Evolutionary conservation across 352 stramenopile genomes (phyloP).

Genomic region (Phytophthora hibernalis): DNA sequence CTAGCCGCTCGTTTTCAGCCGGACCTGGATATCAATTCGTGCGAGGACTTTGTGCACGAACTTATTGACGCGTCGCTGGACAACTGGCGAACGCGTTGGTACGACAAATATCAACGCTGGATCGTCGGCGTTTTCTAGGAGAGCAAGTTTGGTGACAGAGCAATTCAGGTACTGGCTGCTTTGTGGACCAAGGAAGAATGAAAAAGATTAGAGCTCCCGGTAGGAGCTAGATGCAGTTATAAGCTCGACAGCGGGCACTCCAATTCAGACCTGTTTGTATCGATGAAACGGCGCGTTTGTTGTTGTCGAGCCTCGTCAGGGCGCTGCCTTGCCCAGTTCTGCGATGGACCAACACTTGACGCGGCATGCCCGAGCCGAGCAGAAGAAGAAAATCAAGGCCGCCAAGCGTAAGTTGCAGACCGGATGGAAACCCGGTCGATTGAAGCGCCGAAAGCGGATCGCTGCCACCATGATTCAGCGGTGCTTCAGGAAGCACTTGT

Average conservation of each 20-base stretch:
- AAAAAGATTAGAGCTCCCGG: slow-evolving; percentile 21
- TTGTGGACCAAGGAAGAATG: slow-evolving; percentile 4
- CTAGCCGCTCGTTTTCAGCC: slow-evolving; percentile 94
- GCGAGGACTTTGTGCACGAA: slow-evolving; percentile 95
- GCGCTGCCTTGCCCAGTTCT: slow-evolving; percentile 13
- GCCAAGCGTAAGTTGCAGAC: slow-evolving; percentile 59
- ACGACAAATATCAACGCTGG: slow-evolving; percentile 96
- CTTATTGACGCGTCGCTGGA: slow-evolving; percentile 96
- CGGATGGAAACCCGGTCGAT: slow-evolving; percentile 53
- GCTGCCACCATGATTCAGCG: slow-evolving; percentile 80
- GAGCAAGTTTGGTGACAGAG: slow-evolving; percentile 1
- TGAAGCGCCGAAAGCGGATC: slow-evolving; percentile 48
- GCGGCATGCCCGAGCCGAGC: slow-evolving; percentile 20
- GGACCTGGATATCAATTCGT: slow-evolving; percentile 94
- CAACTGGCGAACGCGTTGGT: slow-evolving; percentile 97
- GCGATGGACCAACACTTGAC: slow-evolving; percentile 32
- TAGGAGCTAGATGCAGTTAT: slow-evolving; percentile 38
- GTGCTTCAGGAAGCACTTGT: slow-evolving; percentile 62
- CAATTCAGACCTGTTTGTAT: slow-evolving; percentile 43
- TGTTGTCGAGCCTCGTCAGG: slow-evolving; percentile 25
- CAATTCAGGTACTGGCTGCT: not conserved
- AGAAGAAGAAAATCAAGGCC: slow-evolving; percentile 47
- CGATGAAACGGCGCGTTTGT: slow-evolving; percentile 47
- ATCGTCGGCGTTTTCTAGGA: slow-evolving; percentile 89
- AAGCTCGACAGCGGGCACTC: slow-evolving; percentile 30